phyloP scores from a whole-genome alignment of 352 stramenopile species.

The Thraustotheca clavata region DNA sequence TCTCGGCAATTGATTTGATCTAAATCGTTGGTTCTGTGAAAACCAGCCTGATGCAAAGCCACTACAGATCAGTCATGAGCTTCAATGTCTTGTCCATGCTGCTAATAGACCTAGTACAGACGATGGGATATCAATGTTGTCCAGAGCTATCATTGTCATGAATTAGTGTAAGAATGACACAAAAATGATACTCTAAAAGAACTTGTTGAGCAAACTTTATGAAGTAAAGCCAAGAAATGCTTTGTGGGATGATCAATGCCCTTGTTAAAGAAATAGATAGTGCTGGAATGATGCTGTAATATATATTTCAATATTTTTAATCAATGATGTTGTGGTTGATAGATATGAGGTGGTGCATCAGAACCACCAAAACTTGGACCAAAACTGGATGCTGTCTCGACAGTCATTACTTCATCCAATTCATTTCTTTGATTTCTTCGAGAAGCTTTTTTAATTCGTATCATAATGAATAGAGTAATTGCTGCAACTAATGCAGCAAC shows the following conservation, averaged over 20 bases:
- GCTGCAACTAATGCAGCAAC: too few relatives aligned
- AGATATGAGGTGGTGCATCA: too few relatives aligned
- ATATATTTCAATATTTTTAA: not conserved
- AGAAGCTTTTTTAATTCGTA: too few relatives aligned
- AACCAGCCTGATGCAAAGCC: constrained; percentile 15
- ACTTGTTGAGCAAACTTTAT: not conserved
- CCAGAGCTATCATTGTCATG: too few relatives aligned
- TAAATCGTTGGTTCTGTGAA: constrained; percentile 8
- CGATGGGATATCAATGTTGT: not conserved
- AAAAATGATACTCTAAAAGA: not conserved
- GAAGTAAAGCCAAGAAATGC: not conserved
- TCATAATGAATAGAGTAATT: too few relatives aligned
- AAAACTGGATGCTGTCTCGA: too few relatives aligned
- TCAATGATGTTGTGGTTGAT: too few relatives aligned
- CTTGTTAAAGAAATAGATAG: not conserved
- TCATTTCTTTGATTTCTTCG: too few relatives aligned
- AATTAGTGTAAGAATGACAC: too few relatives aligned
- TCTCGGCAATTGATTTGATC: constrained; percentile 4
- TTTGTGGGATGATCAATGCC: not conserved
- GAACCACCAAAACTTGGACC: too few relatives aligned
- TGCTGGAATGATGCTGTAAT: not conserved
- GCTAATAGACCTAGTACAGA: constrained; percentile 1
- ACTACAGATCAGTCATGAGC: not conserved
- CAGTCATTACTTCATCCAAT: too few relatives aligned
- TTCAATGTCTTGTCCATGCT: not conserved